These are phyloP conservation scores for Sugiyamaella mastotermitis DNA, from an alignment of 805 yeast genomes.

Conservation along the genomic window DNA sequence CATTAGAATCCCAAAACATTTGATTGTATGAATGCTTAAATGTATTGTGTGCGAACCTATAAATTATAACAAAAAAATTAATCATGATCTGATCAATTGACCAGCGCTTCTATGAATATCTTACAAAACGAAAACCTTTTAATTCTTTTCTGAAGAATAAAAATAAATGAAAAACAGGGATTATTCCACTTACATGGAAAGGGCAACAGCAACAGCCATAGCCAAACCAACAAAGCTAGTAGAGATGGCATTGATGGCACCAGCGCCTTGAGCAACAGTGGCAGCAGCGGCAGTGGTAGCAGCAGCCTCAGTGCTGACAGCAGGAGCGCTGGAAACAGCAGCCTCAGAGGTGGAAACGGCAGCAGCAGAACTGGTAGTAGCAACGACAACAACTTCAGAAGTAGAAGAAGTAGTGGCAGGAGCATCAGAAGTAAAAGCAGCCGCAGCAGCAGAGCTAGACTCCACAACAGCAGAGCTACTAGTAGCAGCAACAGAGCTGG, in stretches of 20 bases:
- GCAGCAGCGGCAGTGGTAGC: background rate
- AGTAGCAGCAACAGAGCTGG: slow-evolving; percentile 1
- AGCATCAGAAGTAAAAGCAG: slow-evolving; percentile 5
- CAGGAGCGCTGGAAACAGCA: slow-evolving; percentile 1
- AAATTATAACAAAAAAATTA: no score
- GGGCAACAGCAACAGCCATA: background rate
- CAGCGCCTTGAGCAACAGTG: background rate
- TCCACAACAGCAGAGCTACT: slow-evolving; percentile 5
- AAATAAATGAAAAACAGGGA: no score
- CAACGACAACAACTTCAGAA: slow-evolving; percentile 1
- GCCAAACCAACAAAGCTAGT: no score
- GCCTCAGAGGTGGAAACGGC: background rate
- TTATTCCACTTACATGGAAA: no score
- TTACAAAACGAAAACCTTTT: no score
- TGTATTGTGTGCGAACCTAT: no score
- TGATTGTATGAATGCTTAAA: no score
- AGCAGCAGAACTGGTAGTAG: background rate
- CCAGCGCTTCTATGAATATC: no score
- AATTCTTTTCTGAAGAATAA: no score
- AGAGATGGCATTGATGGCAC: background rate
- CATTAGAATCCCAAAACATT: no score
- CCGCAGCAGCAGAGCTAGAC: slow-evolving; percentile 7
- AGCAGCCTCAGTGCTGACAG: slow-evolving; percentile 1
- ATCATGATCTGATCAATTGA: no score
- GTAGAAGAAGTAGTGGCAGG: background rate